phyloP scores from a whole-genome alignment of 2,329 filamentous ascomycete species.

The Sporothrix brunneoviolacea region DNA sequence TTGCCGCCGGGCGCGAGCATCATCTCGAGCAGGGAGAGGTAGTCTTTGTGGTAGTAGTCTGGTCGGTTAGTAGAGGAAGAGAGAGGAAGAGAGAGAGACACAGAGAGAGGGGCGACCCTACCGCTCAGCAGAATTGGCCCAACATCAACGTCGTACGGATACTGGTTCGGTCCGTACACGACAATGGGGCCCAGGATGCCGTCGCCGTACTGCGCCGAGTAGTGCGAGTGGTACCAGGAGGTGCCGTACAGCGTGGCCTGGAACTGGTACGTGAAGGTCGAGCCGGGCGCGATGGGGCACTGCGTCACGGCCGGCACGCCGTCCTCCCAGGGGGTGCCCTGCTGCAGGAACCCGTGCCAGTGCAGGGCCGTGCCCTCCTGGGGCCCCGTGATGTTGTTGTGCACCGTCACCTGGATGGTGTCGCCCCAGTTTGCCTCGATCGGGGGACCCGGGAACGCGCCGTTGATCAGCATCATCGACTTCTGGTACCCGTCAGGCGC shows the following conservation, averaged over 20 bases:
- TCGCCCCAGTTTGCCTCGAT: conserved; percentile 33
- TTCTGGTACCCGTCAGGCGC: conserved; percentile 51
- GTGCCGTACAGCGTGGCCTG: conserved; percentile 34
- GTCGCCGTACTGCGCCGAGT: conserved; percentile 43
- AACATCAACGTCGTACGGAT: conserved; percentile 48
- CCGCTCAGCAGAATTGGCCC: conserved; percentile 25
- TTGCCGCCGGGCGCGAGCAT: conserved; percentile 29
- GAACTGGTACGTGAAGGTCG: conserved; percentile 31
- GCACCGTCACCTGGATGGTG: conserved; percentile 49
- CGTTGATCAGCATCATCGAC: conserved; percentile 39
- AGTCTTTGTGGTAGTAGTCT: conserved; percentile 48
- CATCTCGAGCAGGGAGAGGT: conserved; percentile 41
- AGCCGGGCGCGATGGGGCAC: conserved; percentile 33
- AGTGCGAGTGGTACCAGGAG: conserved; percentile 43
- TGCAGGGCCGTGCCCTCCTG: conserved; percentile 39
- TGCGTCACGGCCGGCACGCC: conserved; percentile 39
- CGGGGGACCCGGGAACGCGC: conserved; percentile 26
- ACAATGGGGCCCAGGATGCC: conserved; percentile 46
- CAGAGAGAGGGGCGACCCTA: neutral
- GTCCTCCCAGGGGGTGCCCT: conserved; percentile 38
- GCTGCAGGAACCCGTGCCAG: conserved; percentile 44
- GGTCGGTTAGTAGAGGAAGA: neutral
- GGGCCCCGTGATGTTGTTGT: conserved; percentile 53
- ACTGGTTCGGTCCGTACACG: conserved; percentile 41
- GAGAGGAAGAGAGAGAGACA: too few species aligned